Base-by-base conservation (phyloP, 2,329 filamentous ascomycete species). In the Bipolaris sorokiniana region DNA sequence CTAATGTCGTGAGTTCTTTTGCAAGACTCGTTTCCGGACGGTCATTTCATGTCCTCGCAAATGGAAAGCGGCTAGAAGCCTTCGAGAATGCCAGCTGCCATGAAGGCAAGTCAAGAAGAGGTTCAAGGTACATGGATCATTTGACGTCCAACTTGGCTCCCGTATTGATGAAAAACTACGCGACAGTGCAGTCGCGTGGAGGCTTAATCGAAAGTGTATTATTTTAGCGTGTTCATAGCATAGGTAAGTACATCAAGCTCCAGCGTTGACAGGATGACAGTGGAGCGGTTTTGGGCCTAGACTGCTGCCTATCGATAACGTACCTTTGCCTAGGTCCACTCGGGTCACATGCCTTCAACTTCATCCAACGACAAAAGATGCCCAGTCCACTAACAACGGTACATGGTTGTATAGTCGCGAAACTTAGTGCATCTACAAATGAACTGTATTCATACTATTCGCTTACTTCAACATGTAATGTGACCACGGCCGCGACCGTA, bases 391-490 rank as follows among this genome's bases (percentile, higher is more conserved):
- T 45, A 31, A 26, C 33, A 36, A 34, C 5, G 20, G 18, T n/a
- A n/a, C 38, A 45, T 18, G 9, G 20, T 26, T 7, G 28, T 34
- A 45, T 51, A 15, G 15, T 18, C 41, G 1, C 31, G 5, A 34
- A 44, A 18, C 7, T 4, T 44, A 11, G 28, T 16, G 16, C 2
- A 11, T 44, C 15, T 11, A 26, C 3, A 36, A 16, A 3, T 23
- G 9, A 16, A 7, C 15, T 23, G 13, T 13, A n/a, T 40, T 11
- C 11, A n/a, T 40, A 18, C 18, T 5, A 22, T 26, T 44, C 9
- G 26, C 36, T 34, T 11, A 15, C 15, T n/a, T 37, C 33, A 45
- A 47, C 0, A 56, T 65, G 54, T 57, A 54, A 23, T 38, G 9
- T 0, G 16, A n/a, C 9, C 13, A 15, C 38, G 16, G 18, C 22